These are phyloP conservation scores for Gelatoporia subvermispora DNA, from an alignment of 768 basidiomycete genomes.

Conservation along the genomic window DNA sequence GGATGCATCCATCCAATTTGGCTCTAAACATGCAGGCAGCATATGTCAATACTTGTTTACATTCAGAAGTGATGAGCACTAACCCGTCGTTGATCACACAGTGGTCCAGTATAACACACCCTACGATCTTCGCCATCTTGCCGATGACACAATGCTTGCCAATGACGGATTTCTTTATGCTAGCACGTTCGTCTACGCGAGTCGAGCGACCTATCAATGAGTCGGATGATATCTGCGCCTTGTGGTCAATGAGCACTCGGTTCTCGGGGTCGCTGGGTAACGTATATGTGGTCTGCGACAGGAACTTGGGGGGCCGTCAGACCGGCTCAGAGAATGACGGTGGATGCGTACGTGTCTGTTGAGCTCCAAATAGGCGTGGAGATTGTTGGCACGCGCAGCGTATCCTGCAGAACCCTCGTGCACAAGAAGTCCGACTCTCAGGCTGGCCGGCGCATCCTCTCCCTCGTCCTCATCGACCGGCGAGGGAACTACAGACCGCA, in stretches of 20 bases:
- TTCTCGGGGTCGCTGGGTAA: conserved; percentile 59
- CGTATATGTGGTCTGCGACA: conserved; percentile 45
- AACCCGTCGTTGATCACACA: conserved; percentile 87
- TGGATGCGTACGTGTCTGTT: conserved; percentile 62
- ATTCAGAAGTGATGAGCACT: conserved; percentile 16
- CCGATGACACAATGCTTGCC: conserved; percentile 51
- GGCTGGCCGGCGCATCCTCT: conserved; percentile 33
- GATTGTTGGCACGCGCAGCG: conserved; percentile 69
- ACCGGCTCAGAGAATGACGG: conserved; percentile 1
- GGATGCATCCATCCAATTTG: conserved; percentile 71
- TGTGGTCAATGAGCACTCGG: conserved; percentile 68
- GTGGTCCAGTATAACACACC: conserved; percentile 84
- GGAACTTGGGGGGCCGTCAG: conserved; percentile 39
- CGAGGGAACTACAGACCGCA: conserved; percentile 39
- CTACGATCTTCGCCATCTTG: conserved; percentile 71
- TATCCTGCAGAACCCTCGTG: conserved; percentile 50
- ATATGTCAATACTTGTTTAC: conserved; percentile 1
- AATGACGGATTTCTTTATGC: conserved; percentile 59
- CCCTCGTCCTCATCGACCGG: conserved; percentile 36
- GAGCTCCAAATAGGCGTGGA: conserved; percentile 72
- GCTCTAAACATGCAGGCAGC: conserved; percentile 45
- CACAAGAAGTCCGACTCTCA: conserved; percentile 62
- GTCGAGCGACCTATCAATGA: conserved; percentile 81
- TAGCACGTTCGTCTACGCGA: conserved; percentile 72
- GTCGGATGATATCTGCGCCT: conserved; percentile 79